A percentile compares a stretch with the other conserved stretches of the same genome.
Evolutionary conservation across 2,329 filamentous ascomycete species (phyloP).

Genomic region (Venturia pyrina): DNA sequence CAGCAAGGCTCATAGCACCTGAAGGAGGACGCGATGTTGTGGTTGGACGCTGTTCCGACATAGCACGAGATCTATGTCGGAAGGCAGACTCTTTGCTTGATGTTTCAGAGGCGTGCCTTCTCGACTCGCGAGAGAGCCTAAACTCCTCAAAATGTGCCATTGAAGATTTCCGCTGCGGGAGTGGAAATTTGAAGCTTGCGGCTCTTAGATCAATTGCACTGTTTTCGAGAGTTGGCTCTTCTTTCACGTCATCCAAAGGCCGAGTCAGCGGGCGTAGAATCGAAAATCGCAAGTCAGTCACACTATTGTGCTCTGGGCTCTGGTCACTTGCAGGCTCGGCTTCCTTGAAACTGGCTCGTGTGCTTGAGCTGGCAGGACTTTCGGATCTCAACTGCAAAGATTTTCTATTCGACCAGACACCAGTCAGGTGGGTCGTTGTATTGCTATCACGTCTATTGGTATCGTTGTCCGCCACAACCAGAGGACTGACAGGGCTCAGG

Average conservation of each 20-base stretch:
- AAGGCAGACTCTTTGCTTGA: neutral
- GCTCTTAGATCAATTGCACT: conserved; percentile 25
- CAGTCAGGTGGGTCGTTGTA: neutral
- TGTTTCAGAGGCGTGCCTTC: neutral
- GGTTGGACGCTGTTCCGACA: neutral
- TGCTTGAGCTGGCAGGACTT: conserved; percentile 4
- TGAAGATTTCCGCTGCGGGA: conserved; percentile 10
- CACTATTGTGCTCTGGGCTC: neutral
- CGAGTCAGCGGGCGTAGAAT: conserved; percentile 5
- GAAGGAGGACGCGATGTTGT: neutral
- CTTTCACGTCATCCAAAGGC: conserved; percentile 27
- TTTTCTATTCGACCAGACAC: conserved; percentile 7
- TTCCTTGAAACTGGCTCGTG: neutral
- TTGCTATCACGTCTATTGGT: neutral
- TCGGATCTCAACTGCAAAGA: neutral
- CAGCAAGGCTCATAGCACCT: conserved; percentile 19
- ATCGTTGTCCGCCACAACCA: neutral
- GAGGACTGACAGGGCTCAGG: neutral
- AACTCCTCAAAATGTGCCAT: conserved; percentile 8
- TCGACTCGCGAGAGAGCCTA: conserved; percentile 6
- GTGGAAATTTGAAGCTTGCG: conserved; percentile 12
- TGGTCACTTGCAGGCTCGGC: neutral
- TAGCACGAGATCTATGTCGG: neutral
- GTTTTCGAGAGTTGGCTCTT: conserved; percentile 33
- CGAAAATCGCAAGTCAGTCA: conserved; percentile 10